phyloP scores from a whole-genome alignment of 2,329 filamentous ascomycete species.

The Cercospora berteroae region DNA sequence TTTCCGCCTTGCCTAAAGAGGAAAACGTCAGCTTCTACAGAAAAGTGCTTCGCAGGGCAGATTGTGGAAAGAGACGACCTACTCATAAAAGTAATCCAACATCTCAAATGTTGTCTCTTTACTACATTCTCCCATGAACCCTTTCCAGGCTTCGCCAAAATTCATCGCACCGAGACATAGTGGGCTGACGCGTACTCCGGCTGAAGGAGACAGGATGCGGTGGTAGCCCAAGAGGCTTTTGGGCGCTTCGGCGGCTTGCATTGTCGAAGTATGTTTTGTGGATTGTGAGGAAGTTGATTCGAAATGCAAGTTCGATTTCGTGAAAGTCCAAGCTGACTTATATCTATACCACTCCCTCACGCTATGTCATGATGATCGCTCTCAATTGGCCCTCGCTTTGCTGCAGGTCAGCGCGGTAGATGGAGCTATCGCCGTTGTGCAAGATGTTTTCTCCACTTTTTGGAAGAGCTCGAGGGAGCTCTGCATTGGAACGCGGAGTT shows the following conservation, averaged over 20 bases:
- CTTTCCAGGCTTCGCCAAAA: constrained; percentile 51
- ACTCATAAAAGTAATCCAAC: constrained; percentile 36
- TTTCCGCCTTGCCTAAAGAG: constrained; percentile 31
- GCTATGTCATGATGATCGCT: background rate
- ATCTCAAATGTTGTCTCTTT: constrained; percentile 37
- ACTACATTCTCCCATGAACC: constrained; percentile 33
- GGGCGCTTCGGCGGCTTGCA: background rate
- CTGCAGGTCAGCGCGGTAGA: background rate
- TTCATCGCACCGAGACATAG: constrained; percentile 56
- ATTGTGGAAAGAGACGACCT: background rate
- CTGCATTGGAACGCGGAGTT: background rate
- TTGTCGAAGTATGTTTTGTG: background rate
- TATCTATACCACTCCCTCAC: background rate
- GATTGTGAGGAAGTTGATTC: background rate
- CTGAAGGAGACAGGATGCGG: constrained; percentile 50
- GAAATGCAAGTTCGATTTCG: background rate
- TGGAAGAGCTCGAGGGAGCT: background rate
- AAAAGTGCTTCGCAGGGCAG: background rate
- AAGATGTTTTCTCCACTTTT: background rate
- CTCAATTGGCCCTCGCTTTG: background rate
- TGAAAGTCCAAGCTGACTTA: background rate
- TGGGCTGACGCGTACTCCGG: constrained; percentile 51
- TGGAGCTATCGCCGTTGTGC: background rate
- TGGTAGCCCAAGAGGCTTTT: constrained; percentile 33
- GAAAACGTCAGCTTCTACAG: background rate